phyloP scores from a whole-genome alignment of 345 rosid genomes.

The Gossypium mustelinum region DNA sequence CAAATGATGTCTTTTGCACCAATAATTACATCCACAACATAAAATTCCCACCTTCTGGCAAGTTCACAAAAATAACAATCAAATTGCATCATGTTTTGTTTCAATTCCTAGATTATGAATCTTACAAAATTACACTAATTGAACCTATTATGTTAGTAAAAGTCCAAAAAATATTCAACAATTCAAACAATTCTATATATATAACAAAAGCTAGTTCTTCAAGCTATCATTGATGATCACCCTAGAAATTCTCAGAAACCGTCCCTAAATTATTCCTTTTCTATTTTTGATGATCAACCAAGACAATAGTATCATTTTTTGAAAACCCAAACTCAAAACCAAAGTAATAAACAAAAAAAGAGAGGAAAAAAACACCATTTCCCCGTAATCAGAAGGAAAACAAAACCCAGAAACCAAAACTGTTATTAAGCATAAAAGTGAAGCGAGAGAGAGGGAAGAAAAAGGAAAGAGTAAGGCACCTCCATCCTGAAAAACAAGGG shows the following conservation, averaged over 20 bases:
- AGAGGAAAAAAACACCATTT: not conserved
- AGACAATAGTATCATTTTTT: not conserved
- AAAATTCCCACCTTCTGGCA: not conserved
- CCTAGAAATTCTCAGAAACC: not conserved
- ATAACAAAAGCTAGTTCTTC: not conserved
- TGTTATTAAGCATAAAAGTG: not conserved
- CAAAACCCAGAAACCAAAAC: not conserved
- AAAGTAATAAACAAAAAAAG: not conserved
- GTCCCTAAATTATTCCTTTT: not conserved
- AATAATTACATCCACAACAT: not conserved
- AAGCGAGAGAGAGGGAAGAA: not conserved
- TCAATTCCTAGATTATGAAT: not conserved
- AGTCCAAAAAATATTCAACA: not conserved
- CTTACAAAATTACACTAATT: not conserved
- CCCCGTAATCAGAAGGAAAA: not conserved
- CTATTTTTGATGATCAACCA: not conserved
- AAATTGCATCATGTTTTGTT: not conserved
- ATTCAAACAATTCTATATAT: slow-evolving; percentile 4
- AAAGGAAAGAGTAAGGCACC: slow-evolving; percentile 32
- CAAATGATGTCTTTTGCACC: not conserved
- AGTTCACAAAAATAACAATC: not conserved
- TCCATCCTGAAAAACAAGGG: slow-evolving; percentile 50
- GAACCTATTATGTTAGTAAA: not conserved
- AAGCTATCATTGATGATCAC: not conserved
- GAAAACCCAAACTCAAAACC: slow-evolving; percentile 1